Evolutionary conservation across 2,329 filamentous ascomycete genomes (phyloP), one percentile per base, ranked within the genome.

Genomic region (Penicillium digitatum): DNA sequence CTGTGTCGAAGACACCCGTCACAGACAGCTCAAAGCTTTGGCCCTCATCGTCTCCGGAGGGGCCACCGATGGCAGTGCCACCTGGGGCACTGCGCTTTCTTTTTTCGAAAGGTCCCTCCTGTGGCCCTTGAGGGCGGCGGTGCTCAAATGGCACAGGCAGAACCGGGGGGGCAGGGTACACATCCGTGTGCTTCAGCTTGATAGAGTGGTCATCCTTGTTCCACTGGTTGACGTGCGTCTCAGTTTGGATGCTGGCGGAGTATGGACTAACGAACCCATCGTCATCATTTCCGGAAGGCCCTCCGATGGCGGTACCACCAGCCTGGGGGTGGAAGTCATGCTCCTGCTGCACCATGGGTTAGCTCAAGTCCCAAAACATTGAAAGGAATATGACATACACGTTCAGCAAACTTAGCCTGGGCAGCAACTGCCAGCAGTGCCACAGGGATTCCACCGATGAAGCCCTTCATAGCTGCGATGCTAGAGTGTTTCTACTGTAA

Each of bases 401-500:
- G 54, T 43, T 62, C 61, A 53, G 63, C 61, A 11, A 57, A 59
- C 52, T 68, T 58, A 4, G 66, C 64, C 43, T 66, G 65, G 12
- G 65, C 69, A 42, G 68, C 65, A 14, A 68, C 66, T 45, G 66
- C 71, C 49, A 74, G 57, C 18, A 73, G 58, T 44, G 72, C 72
- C 18, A 74, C 56, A 5, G 72, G 69, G 42, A 74, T 68, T 48
- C 70, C 71, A 42, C 62, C 66, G 29, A 68, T 62, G 43, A 73
- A 64, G 43, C 66, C 68, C 66, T 74, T 74, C 72, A 74, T 74
- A 14, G 49, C 66, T 59, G 32, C 43, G 44, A 24, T 52, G 26
- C 39, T 58, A 44, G 43, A 42, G 37, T 26, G 39, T 37, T 49
- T 53, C 56, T 57, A 56, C 47, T 62, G 46, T 27, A 47, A 20